Base-by-base conservation (phyloP, 2,329 filamentous ascomycete genomes). In the Penicillium sp. region DNA sequence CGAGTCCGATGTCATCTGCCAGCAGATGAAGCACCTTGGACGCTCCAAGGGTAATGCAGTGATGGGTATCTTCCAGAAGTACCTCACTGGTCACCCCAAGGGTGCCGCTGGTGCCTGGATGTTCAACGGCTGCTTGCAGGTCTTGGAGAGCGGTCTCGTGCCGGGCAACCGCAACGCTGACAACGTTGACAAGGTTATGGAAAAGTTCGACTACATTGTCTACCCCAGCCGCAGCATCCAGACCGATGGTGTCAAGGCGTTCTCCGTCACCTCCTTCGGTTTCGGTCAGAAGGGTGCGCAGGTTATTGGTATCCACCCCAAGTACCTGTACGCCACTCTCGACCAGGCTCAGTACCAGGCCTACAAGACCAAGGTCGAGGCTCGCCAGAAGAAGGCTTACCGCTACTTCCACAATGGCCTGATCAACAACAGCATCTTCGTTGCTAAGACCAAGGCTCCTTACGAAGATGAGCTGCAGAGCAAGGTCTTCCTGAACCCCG, bases 271-370 rank as follows among this genome's bases (percentile, higher is more conserved):
- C 7, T 99, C 95, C 0, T 99, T 99, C 75, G 94, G 94, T 76
- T 99, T 99, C 81, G 94, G 94, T 65, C 94, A 99, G 77, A 99
- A 99, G 85, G 94, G 94, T 71, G 90, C 94, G 27, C 95, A 99
- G 76, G 93, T 89, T 41, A 95, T 99, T 68, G 94, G 93, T 81
- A 88, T 99, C 50, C 94, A 99, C 74, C 91, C 95, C 70, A 93
- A 89, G 77, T 99, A 97, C 76, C 84, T 99, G 55, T 99, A 88
- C 67, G 94, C 94, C 46, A 88, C 90, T n/a, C 88, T 99, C 49
- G 93, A 97, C 69, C 84, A 93, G 77, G 80, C 86, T 46, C 88
- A 90, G 49, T 99, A 91, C 76, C 78, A 85, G 56, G 80, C 85
- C 54, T 99, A 99, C 83, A 88, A 87, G 72, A 78, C 80, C 69